Evolutionary conservation across 345 rosid species (phyloP), one percentile per base, ranked within the genome.

Genomic region (Acer yangbiense): DNA sequence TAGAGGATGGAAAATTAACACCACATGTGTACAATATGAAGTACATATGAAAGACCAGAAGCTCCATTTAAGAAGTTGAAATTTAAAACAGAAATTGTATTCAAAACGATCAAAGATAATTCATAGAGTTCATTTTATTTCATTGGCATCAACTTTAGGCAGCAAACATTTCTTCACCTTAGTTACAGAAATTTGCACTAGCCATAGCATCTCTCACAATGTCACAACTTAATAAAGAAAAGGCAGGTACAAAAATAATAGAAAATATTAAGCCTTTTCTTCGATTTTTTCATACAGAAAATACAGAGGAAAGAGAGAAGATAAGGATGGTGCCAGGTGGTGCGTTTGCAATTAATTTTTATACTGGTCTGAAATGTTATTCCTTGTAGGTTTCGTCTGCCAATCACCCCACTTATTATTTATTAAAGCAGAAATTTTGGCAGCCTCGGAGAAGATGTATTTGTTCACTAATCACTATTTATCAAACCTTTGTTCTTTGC

Each of bases 21-120:
- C 69, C 43, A 64, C 61, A 50, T 48, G 11, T 7, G 25, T 62
- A 50, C 78, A n/a, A 25, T 55, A 68, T 32, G 54, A 54, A 13
- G 67, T 10, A n/a, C 65, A 65, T 10, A 11, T 65, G 44, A 43
- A 76, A 29, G 44, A 73, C 68, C 76, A 65, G 29, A 75, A 73
- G 63, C 63, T 57, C 55, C 9, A 46, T 5, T 14, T 16, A 43
- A 67, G 35, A 73, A 27, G 23, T 60, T 23, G 14, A 68, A 12
- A 41, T 27, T 29, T 23, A 32, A 69, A 72, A 79, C 23, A 61
- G 54, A 27, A 29, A 23, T 27, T 60, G 29, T 27, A 41, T 72
- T 48, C 7, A 58, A 27, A 74, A 54, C 10, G 63, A 75, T 66
- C 44, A 46, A 68, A 79, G 18, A 68, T 74, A 21, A 63, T 23